Evolutionary conservation across 352 stramenopile species (phyloP).

Genomic region (Albugo candida): DNA sequence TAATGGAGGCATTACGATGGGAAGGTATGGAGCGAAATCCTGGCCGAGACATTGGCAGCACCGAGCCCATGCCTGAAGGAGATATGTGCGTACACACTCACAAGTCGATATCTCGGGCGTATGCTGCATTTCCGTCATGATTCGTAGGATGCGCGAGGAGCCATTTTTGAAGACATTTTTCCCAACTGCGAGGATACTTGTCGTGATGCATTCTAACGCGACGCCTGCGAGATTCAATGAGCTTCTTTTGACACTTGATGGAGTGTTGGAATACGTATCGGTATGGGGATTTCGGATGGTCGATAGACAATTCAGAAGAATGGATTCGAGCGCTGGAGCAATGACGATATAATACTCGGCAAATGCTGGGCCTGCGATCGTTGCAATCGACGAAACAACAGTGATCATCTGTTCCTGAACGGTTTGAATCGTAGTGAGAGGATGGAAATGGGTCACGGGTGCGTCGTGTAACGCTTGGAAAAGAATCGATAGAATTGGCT

Average conservation of each 20-base stretch:
- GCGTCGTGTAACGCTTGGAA: constrained; percentile 42
- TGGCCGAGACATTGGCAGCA: constrained; percentile 55
- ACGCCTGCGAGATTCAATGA: constrained; percentile 69
- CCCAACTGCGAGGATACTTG: constrained; percentile 58
- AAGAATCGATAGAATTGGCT: constrained; percentile 42
- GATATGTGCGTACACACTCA: constrained; percentile 65
- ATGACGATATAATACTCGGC: constrained; percentile 52
- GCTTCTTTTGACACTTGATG: constrained; percentile 2
- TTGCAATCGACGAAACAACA: constrained; percentile 61
- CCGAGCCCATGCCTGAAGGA: constrained; percentile 60
- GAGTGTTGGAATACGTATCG: background rate
- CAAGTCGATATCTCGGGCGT: constrained; percentile 57
- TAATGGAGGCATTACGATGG: constrained; percentile 63
- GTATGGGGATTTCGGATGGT: background rate
- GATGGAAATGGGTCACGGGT: background rate
- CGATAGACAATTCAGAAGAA: constrained; percentile 33
- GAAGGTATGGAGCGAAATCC: constrained; percentile 62
- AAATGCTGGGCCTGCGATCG: constrained; percentile 35
- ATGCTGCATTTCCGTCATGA: constrained; percentile 75
- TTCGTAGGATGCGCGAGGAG: constrained; percentile 50
- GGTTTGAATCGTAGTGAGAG: constrained; percentile 12
- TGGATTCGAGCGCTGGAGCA: constrained; percentile 49
- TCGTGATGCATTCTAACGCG: constrained; percentile 66
- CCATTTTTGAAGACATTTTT: constrained; percentile 49
- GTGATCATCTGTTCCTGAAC: constrained; percentile 69